Conservation (phyloP, 2,329 filamentous ascomycete genomes). For the Calonectria pseudoreteaudii region DNA sequence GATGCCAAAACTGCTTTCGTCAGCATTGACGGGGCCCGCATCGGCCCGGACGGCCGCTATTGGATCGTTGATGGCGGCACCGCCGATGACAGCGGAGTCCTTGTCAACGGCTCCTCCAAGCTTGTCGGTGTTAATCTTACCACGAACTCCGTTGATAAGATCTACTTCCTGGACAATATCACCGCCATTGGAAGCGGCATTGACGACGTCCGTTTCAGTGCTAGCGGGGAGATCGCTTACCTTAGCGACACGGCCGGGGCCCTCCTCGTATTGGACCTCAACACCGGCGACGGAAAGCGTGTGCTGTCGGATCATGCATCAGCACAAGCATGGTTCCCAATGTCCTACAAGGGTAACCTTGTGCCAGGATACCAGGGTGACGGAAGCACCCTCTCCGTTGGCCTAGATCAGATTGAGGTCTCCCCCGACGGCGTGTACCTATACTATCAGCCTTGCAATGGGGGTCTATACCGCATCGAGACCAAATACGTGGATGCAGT, state of each 20-base stretch:
- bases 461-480: constrained; percentile 5
- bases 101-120: constrained; percentile 11
- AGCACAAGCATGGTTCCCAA: constrained; percentile 6
- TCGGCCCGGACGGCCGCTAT: constrained; percentile 8
- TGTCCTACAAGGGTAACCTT: constrained; percentile 1
- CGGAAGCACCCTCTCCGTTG: not conserved
- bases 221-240: constrained; percentile 7
- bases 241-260: constrained; percentile 13
- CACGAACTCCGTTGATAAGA: constrained; percentile 2
- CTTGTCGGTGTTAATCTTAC: constrained; percentile 14
- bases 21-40: constrained; percentile 9
- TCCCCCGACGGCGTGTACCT: constrained; percentile 7
- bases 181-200: constrained; percentile 9
- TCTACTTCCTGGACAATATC: constrained; percentile 13
- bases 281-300: not conserved
- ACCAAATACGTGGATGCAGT: constrained; percentile 1
- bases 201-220: constrained; percentile 15
- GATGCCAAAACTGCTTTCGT: constrained; percentile 6
- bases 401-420: constrained; percentile 8
- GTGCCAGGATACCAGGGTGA: not conserved
- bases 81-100: not conserved
- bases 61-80: constrained; percentile 11
- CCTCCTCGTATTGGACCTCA: not conserved
- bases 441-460: constrained; percentile 12
- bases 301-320: constrained; percentile 6